Base-by-base conservation (phyloP, 225 moss, liverwort and hornwort genomes). In the Ulota crispa region DNA sequence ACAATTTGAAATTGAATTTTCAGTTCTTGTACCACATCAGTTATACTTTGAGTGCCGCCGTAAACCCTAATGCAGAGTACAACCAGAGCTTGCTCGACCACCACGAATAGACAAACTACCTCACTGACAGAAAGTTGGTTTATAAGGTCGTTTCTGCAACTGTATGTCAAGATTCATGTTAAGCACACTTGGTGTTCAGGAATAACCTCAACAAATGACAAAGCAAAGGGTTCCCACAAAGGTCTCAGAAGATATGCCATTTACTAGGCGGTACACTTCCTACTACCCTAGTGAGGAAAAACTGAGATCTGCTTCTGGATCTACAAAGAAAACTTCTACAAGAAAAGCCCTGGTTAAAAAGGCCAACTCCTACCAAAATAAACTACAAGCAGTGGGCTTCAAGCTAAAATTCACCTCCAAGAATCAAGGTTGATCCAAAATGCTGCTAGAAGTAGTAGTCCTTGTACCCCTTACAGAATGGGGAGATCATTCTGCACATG, bases 351-450 rank as follows among this genome's bases (percentile, higher is more conserved):
- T 76, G 59, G 65, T 82, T 54, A 62, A 52, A 47, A 61, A 47
- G 74, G 70, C 52, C 64, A 72, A 68, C 41, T 74, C 80, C 67
- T 79, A 82, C 76, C 70, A 54, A 76, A 75, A 74, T 61, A 32
- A 85, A 71, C 84, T 68, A 70, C 42, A 70, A 82, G 74, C 74
- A 70, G 84, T 75, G 54, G 69, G 75, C 84, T 79, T 57, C 78
- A 82, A 85, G 76, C 72, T 82, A 74, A 69, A 82, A 64, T 45
- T 43, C 67, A 68, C 39, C 85, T 83, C 81, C 83, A 77, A 42
- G 70, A 84, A 30, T 84, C 74, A 69, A 84, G 78, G 81, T 69
- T 84, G 57, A 71, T 86, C 70, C 79, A 82, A 79, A 86, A 86
- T 79, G 79, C 84, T 86, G 84, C 66, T 66, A 73, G 34, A 75